phyloP scores from a whole-genome alignment of 306 rosid species.

The Erythrophleum fordii region DNA sequence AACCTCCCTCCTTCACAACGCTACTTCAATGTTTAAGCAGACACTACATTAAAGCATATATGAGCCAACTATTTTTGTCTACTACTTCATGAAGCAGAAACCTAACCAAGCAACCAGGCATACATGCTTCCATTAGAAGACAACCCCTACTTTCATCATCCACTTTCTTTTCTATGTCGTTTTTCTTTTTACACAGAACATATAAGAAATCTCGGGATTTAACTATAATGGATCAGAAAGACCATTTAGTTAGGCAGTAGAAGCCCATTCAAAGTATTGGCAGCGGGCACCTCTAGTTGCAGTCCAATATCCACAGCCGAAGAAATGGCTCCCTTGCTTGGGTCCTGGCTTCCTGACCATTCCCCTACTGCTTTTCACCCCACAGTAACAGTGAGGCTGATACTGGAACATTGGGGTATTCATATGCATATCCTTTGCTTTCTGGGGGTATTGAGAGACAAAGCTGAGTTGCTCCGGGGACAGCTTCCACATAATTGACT shows the following conservation, averaged over 20 bases:
- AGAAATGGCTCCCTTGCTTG: conserved; percentile 80
- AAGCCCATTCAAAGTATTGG: conserved; percentile 89
- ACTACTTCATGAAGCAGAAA: conserved; percentile 56
- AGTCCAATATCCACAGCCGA: conserved; percentile 91
- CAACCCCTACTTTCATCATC: conserved; percentile 51
- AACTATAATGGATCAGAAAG: conserved; percentile 31
- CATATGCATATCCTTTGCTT: conserved; percentile 56
- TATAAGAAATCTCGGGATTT: conserved; percentile 47
- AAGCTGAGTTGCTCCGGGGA: conserved; percentile 51
- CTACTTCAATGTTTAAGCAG: conserved; percentile 47
- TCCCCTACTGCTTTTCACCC: conserved; percentile 75
- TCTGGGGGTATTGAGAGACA: conserved; percentile 55
- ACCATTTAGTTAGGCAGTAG: conserved; percentile 54
- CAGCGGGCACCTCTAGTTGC: conserved; percentile 79
- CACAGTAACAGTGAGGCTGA: conserved; percentile 75
- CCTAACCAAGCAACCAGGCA: conserved; percentile 55
- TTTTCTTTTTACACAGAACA: conserved; percentile 44
- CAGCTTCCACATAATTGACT: conserved; percentile 58
- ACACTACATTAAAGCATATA: conserved; percentile 42
- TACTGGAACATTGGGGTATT: conserved; percentile 50
- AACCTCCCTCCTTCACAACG: conserved; percentile 47
- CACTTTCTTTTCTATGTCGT: not conserved
- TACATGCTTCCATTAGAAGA: conserved; percentile 58
- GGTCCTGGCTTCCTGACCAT: conserved; percentile 84
- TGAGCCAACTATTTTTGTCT: conserved; percentile 59